phyloP scores from a whole-genome alignment of 495 filamentous ascomycete species.

The Neurospora sublineolata region DNA sequence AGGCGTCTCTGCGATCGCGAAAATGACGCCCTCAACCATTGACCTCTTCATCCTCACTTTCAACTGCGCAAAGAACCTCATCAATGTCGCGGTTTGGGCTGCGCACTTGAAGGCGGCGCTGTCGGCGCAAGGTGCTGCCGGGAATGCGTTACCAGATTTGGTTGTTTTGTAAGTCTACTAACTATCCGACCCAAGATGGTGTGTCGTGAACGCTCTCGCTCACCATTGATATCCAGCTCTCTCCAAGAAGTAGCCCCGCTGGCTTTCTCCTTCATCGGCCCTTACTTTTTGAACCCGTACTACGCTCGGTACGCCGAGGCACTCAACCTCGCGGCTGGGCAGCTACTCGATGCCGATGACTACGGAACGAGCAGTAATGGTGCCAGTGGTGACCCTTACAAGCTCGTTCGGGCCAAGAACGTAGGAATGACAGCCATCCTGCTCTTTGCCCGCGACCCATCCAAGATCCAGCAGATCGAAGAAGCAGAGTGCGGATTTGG shows the following conservation, averaged over 20 bases:
- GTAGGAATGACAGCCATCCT: conserved; percentile 83
- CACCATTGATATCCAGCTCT: conserved; percentile 29
- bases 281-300: conserved; percentile 65
- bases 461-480: conserved; percentile 47
- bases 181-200: too few relatives aligned
- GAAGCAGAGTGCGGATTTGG: conserved; percentile 73
- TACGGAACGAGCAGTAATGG: neutral
- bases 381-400: conserved; percentile 24
- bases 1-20: neutral
- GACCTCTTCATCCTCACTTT: conserved; percentile 73
- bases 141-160: conserved; percentile 45
- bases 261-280: conserved; percentile 73
- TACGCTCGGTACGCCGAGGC: conserved; percentile 55
- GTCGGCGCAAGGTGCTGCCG: conserved; percentile 10
- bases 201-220: neutral
- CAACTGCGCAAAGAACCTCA: conserved; percentile 67
- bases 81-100: conserved; percentile 54
- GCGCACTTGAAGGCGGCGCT: conserved; percentile 62
- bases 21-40: conserved; percentile 25
- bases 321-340: conserved; percentile 51
- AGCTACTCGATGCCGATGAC: conserved; percentile 8
- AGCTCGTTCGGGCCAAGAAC: conserved; percentile 46
- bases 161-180: conserved; percentile 43
- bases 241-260: conserved; percentile 89
- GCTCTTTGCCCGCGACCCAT: conserved; percentile 56